Evolutionary conservation across 2,329 filamentous ascomycete genomes (phyloP).

Genomic region (Tolypocladium cylindrosporum): DNA sequence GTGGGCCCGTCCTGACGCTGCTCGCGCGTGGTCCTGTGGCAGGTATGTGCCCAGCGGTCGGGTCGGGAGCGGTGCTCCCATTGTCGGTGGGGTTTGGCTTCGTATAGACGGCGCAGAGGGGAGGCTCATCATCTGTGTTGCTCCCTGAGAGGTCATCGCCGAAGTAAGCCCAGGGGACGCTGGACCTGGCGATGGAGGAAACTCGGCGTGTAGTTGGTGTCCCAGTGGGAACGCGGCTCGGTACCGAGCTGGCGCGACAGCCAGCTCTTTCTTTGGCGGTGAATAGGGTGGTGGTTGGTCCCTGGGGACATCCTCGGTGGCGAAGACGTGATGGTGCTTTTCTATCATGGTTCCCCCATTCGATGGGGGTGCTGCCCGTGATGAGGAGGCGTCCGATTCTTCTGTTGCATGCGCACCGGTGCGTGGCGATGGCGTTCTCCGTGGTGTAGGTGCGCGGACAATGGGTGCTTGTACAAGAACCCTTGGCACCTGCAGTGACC

Average conservation of each 20-base stretch:
- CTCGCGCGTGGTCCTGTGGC: constrained; percentile 32
- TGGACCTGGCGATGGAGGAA: constrained; percentile 49
- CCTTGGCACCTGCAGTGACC: constrained; percentile 8
- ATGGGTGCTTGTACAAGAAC: constrained; percentile 20
- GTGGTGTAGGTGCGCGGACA: constrained; percentile 25
- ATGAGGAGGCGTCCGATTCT: not conserved
- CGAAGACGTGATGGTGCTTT: constrained; percentile 28
- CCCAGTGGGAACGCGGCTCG: constrained; percentile 48
- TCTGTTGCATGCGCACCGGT: constrained; percentile 5
- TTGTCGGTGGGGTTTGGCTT: constrained; percentile 9
- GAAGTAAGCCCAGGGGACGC: constrained; percentile 52
- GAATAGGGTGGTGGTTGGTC: constrained; percentile 49
- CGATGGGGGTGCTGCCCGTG: not conserved
- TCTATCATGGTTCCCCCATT: constrained; percentile 14
- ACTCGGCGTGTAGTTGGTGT: constrained; percentile 34
- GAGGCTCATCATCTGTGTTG: constrained; percentile 50
- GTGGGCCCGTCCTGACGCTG: constrained; percentile 28
- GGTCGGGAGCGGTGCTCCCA: constrained; percentile 25
- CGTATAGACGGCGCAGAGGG: constrained; percentile 35
- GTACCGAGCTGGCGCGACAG: constrained; percentile 34
- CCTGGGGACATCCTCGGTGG: constrained; percentile 23
- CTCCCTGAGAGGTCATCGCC: constrained; percentile 53
- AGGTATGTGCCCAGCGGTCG: constrained; percentile 34
- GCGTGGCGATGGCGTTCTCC: constrained; percentile 20
- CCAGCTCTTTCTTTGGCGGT: constrained; percentile 26